Base-by-base conservation (phyloP, 106 monocot genomes). In the Acanthochlamys bracteata region DNA sequence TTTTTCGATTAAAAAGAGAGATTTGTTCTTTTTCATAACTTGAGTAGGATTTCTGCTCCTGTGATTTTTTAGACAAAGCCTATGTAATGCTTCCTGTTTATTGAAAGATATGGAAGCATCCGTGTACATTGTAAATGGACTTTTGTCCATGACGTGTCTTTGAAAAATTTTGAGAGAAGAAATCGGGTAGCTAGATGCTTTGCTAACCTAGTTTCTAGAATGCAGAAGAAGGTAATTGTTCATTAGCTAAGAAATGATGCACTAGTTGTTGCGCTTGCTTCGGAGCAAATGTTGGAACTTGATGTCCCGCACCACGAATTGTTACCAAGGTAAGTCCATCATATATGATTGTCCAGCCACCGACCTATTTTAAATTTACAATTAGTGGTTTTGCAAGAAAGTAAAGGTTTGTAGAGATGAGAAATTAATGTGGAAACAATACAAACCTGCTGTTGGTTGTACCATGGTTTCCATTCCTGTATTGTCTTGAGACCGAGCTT, bases 321-420 rank as follows among this genome's bases (percentile, higher is more conserved):
- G 80, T 75, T 42, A 80, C 75, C 23, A 72, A 80, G 12, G 75
- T 80, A 33, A 80, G 66, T 13, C 79, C 79, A 3, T 80, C 66
- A 27, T 64, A 80, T 39, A 68, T 39, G n/a, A 80, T 66, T 23
- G 75, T 80, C 79, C 79, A 80, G 4, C 79, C 79, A 17, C 75
- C 79, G 25, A 75, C 79, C 79, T 79, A 13, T 17, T 60, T 42
- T 16, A 25, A 20, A 25, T 49, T 4, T 1, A 49, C 17, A 1
- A 49, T 49, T 49, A 49, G 49, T 49, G 49, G 17, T 49, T 17
- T 14, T 10, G 12, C 17, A 49, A 2, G 2, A 10, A 49, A 14
- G 49, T 14, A 17, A 23, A 55, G 0, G 1, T 42, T 17, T 40
- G 15, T 42, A 24, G n/a, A 39, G n/a, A 19, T 39, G 4, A 41